Base-by-base conservation (phyloP, 225 moss, liverwort and hornwort species). In the Physcomitrellopsis africana region DNA sequence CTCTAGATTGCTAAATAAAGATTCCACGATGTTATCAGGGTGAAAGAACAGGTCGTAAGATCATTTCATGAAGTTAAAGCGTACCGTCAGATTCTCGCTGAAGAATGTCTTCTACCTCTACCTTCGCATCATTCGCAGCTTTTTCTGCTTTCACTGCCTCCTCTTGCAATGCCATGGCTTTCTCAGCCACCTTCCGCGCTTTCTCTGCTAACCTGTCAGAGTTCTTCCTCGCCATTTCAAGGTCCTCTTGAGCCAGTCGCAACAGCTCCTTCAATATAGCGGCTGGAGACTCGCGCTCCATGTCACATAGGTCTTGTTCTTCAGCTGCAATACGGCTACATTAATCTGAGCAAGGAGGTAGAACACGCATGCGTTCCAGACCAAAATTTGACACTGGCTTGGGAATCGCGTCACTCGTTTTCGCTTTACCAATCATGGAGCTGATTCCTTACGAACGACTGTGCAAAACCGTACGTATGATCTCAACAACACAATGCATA, bases 121-220 rank as follows among this genome's bases (percentile, higher is more conserved):
- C 58, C 26, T 76, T 77, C 3, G 84, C 82, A 43, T 89, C 83
- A 11, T 68, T 63, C 1, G 69, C 81, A 48, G 66, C 59, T 18
- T 20, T 77, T 70, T 82, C 80, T 54, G 80, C 84, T 55, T 72
- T 75, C 20, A 23, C 72, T 43, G 83, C 94, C 62, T 85, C 76
- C 67, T 97, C 96, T 68, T 84, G 90, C 53, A 97, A 68, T 11
- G 74, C 67, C 76, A 94, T 82, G 18, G 94, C 87, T 82, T 86
- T 81, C 77, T 97, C 96, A 11, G 83, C 94, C 60, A 91, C 54
- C 59, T 76, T 89, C 76, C 89, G 87, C 27, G 96, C 94, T 66
- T 80, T 72, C 69, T 89, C 90, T 58, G 92, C 94, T 16, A 91
- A 60, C 56, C 76, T 86, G 26, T 86, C 89, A 57, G 88, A 88